These are phyloP conservation scores for Rhytidhysteron rufulum DNA, from an alignment of 2,329 filamentous ascomycete genomes.

Conservation along the genomic window DNA sequence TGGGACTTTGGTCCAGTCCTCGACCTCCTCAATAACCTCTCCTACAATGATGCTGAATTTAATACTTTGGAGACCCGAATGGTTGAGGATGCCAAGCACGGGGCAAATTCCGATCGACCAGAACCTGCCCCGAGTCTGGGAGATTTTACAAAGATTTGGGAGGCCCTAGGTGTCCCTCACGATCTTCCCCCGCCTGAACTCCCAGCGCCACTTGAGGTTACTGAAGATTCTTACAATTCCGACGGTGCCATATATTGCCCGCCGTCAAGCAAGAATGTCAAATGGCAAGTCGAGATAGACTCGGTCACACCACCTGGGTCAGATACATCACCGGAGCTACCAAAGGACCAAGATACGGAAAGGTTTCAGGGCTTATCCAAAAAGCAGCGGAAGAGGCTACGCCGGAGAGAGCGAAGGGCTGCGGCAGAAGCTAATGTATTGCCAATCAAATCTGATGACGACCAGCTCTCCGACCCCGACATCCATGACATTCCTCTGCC, in stretches of 20 bases:
- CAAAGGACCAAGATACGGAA: background rate
- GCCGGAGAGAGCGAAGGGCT: slow-evolving; percentile 17
- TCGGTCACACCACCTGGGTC: slow-evolving; percentile 4
- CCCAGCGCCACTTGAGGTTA: slow-evolving; percentile 14
- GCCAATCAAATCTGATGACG: slow-evolving; percentile 16
- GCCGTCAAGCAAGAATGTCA: slow-evolving; percentile 15
- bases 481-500: background rate
- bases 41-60: background rate
- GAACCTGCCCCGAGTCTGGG: slow-evolving; percentile 28
- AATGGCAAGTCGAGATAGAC: slow-evolving; percentile 18
- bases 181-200: slow-evolving; percentile 15
- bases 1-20: slow-evolving; percentile 48
- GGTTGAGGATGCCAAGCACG: background rate
- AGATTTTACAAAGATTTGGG: slow-evolving; percentile 46
- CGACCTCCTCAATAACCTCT: slow-evolving; percentile 36
- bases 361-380: slow-evolving; percentile 25
- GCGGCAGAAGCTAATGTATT: slow-evolving; percentile 14
- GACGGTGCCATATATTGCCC: slow-evolving; percentile 38
- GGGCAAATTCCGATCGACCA: background rate
- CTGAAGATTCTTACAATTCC: slow-evolving; percentile 37
- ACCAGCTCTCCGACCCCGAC: slow-evolving; percentile 34
- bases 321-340: too few species aligned
- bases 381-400: slow-evolving; percentile 34
- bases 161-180: slow-evolving; percentile 36
- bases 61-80: background rate